A percentile compares a stretch with the other conserved stretches of the same genome.
phyloP scores from a whole-genome alignment of 2,329 filamentous ascomycete genomes.

The Ophiosphaerella narmari region DNA sequence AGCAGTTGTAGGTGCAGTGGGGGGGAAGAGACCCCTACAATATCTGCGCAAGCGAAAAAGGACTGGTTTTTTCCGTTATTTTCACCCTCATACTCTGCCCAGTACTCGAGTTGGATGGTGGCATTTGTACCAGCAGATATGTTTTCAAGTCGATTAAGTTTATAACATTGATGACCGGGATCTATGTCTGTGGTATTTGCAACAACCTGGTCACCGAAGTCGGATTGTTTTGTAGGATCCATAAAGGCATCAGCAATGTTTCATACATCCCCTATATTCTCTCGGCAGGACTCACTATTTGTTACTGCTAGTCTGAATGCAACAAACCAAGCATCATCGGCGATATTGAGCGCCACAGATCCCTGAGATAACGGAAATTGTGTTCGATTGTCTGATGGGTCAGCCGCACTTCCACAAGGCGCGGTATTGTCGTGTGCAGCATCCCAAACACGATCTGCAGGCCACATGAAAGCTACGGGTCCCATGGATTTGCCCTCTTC shows the following conservation, averaged over 20 bases:
- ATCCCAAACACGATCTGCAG: conserved; percentile 61
- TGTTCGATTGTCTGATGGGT: conserved; percentile 55
- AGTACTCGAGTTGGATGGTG: conserved; percentile 53
- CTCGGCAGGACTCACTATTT: conserved; percentile 49
- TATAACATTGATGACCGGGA: conserved; percentile 53
- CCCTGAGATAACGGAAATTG: conserved; percentile 63
- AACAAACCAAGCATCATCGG: conserved; percentile 62
- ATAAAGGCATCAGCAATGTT: not conserved
- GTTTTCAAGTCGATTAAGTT: conserved; percentile 41
- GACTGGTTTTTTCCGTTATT: conserved; percentile 46
- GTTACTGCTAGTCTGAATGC: conserved; percentile 60
- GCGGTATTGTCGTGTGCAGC: conserved; percentile 60
- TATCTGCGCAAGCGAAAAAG: conserved; percentile 55
- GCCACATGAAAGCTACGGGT: conserved; percentile 66
- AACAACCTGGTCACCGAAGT: conserved; percentile 47
- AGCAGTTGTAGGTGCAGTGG: not conserved
- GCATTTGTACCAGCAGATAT: conserved; percentile 49
- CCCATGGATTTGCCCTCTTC: conserved; percentile 52
- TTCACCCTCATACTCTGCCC: conserved; percentile 48
- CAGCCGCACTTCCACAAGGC: conserved; percentile 61
- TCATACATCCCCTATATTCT: not conserved
- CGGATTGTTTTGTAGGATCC: conserved; percentile 48
- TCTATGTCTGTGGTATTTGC: conserved; percentile 47
- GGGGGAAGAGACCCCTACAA: conserved; percentile 27
- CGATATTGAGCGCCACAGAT: conserved; percentile 59